phyloP scores from a whole-genome alignment of 495 filamentous ascomycete species.

The Clavariopsis aquatica region DNA sequence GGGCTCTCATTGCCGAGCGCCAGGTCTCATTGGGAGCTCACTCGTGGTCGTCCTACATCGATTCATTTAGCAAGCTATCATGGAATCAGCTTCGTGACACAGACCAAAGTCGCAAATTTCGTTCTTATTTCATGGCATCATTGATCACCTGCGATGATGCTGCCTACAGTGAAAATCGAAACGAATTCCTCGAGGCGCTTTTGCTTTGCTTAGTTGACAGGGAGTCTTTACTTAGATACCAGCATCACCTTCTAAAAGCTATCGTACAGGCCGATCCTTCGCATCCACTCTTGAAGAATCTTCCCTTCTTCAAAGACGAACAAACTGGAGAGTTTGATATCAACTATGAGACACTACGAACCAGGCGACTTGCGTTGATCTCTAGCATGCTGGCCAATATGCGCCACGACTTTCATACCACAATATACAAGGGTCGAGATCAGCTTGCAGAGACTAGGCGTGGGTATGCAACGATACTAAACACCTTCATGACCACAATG shows the following conservation, averaged over 20 bases:
- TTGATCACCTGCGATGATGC: slow-evolving; percentile 54
- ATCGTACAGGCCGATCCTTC: slow-evolving; percentile 53
- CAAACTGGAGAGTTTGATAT: slow-evolving; percentile 52
- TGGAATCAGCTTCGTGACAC: slow-evolving; percentile 66
- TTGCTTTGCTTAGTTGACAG: slow-evolving; percentile 65
- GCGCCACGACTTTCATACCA: slow-evolving; percentile 44
- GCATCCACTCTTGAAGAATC: slow-evolving; percentile 59
- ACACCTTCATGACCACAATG: slow-evolving; percentile 65
- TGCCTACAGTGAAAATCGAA: slow-evolving; percentile 48
- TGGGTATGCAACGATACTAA: slow-evolving; percentile 59
- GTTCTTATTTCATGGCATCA: slow-evolving; percentile 60
- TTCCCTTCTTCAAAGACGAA: slow-evolving; percentile 58
- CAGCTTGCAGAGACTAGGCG: slow-evolving; percentile 49
- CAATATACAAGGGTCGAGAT: slow-evolving; percentile 27
- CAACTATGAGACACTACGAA: slow-evolving; percentile 55
- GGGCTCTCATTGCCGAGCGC: slow-evolving; percentile 40
- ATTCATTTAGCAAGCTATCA: slow-evolving; percentile 56
- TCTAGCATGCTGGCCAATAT: slow-evolving; percentile 67
- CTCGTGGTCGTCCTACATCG: slow-evolving; percentile 62
- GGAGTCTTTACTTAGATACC: slow-evolving; percentile 65
- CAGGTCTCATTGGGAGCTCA: slow-evolving; percentile 44
- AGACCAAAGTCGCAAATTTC: slow-evolving; percentile 64
- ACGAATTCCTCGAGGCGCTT: slow-evolving; percentile 58
- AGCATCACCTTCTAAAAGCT: slow-evolving; percentile 61
- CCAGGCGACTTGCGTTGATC: slow-evolving; percentile 61